Conservation (phyloP, 1,284 basidiomycete genomes). For the Athelia psychrophila region DNA sequence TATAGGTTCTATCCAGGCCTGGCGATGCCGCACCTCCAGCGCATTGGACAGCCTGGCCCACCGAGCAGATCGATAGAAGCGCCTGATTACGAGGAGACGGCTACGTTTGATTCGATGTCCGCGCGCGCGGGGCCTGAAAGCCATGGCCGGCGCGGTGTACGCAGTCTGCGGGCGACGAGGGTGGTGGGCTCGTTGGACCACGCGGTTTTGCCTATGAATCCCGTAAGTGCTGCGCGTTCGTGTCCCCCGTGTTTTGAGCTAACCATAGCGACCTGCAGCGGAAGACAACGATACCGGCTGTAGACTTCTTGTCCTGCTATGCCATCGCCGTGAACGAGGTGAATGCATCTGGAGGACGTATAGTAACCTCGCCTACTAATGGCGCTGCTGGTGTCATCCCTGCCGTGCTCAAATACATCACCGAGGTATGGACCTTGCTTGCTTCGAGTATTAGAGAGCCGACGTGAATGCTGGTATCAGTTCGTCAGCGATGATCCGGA, state of each 20-base stretch:
- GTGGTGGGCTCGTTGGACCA: constrained; percentile 84
- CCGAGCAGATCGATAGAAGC: constrained; percentile 32
- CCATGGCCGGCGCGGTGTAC: too few species aligned
- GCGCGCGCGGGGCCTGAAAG: neutral
- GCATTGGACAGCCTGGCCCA: constrained; percentile 45
- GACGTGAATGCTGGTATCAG: constrained; percentile 26
- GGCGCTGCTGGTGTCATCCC: constrained; percentile 92
- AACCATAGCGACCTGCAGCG: constrained; percentile 41
- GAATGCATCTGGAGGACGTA: constrained; percentile 89
- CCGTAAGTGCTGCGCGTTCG: constrained; percentile 43
- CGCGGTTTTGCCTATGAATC: constrained; percentile 77
- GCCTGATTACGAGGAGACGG: constrained; percentile 31
- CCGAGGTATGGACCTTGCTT: too few species aligned
- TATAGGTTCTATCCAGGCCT: constrained; percentile 70
- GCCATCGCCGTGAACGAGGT: constrained; percentile 91
- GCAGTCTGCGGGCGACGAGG: constrained; percentile 36
- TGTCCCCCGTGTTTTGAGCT: constrained; percentile 4
- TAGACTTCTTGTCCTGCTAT: constrained; percentile 93
- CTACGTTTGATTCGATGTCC: neutral
- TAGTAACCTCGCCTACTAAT: constrained; percentile 93
- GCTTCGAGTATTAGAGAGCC: too few species aligned
- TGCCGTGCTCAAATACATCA: constrained; percentile 83
- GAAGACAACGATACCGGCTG: constrained; percentile 85
- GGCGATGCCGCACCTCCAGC: constrained; percentile 32
- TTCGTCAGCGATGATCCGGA: constrained; percentile 90